Evolutionary conservation across 2,329 filamentous ascomycete genomes (phyloP).

Genomic region (Lojkania enalia): DNA sequence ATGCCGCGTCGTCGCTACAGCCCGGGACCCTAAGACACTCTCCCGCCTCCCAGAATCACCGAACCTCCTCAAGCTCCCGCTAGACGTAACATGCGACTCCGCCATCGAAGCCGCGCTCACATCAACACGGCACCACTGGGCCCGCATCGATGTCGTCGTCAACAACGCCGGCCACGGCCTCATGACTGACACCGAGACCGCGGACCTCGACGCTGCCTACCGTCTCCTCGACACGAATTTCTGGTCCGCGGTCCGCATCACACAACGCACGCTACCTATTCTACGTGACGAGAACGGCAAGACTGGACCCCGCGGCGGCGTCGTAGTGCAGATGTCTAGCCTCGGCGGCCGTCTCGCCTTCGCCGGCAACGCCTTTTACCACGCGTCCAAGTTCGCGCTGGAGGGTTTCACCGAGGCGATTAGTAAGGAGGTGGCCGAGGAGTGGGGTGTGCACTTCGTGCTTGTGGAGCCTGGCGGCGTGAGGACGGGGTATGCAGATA

Average conservation of each 20-base stretch:
- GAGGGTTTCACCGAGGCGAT: conserved; percentile 54
- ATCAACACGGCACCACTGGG: conserved; percentile 68
- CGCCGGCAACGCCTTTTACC: conserved; percentile 27
- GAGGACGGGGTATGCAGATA: conserved; percentile 45
- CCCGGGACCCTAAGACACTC: conserved; percentile 50
- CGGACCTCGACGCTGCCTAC: conserved; percentile 39
- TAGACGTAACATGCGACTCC: conserved; percentile 52
- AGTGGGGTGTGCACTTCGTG: conserved; percentile 44
- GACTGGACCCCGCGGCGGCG: conserved; percentile 17
- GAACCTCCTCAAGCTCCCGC: conserved; percentile 50
- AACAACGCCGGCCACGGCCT: conserved; percentile 50
- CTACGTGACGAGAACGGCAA: conserved; percentile 44
- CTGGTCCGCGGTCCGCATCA: conserved; percentile 48
- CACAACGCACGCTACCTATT: conserved; percentile 43
- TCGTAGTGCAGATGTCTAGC: conserved; percentile 19
- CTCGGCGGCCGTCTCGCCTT: conserved; percentile 26
- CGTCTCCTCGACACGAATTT: conserved; percentile 50
- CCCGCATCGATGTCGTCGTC: conserved; percentile 59
- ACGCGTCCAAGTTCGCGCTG: conserved; percentile 29
- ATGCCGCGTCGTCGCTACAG: conserved; percentile 54
- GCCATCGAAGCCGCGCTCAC: conserved; percentile 45
- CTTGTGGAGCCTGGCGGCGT: conserved; percentile 49
- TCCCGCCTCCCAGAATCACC: conserved; percentile 44
- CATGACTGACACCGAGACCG: conserved; percentile 40
- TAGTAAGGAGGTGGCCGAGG: conserved; percentile 47